These are phyloP conservation scores for Carex sylvatica DNA, from an alignment of 202 grass and related monocot species.

Conservation along the genomic window DNA sequence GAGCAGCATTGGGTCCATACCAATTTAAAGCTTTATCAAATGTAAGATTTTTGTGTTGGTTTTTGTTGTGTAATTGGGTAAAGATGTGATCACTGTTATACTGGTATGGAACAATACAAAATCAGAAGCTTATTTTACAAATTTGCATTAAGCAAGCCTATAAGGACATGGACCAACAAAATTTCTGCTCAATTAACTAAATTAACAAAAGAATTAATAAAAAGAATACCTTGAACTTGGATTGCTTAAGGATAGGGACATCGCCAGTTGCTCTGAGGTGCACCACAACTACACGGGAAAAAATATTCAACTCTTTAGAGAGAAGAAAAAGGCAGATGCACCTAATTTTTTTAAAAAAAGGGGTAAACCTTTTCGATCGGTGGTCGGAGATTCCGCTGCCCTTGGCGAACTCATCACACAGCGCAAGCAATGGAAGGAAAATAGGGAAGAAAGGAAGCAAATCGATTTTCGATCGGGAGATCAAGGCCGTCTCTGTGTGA, in stretches of 20 bases:
- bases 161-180: background rate
- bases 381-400: slow-evolving; percentile 20
- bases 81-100: background rate
- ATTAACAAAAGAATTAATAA: background rate
- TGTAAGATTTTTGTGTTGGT: background rate
- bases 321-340: background rate
- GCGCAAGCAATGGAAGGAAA: background rate
- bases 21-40: background rate
- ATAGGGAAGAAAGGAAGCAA: background rate
- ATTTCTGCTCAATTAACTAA: background rate
- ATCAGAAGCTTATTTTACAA: background rate
- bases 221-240: slow-evolving; percentile 62
- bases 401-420: slow-evolving; percentile 25
- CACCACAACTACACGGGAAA: slow-evolving; percentile 52
- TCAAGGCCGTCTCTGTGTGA: background rate
- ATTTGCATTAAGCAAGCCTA: background rate
- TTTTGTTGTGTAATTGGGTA: background rate
- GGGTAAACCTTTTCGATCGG: slow-evolving; percentile 46
- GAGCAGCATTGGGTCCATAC: background rate
- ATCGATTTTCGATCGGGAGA: background rate
- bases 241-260: slow-evolving; percentile 71
- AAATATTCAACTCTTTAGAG: background rate
- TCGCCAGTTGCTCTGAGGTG: slow-evolving; percentile 66
- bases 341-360: background rate
- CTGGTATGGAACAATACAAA: background rate